Percentiles rank a stretch among this genome's conserved stretches.
These are phyloP conservation scores for Favolaschia claudopus DNA, from an alignment of 768 basidiomycete genomes.

Conservation along the genomic window DNA sequence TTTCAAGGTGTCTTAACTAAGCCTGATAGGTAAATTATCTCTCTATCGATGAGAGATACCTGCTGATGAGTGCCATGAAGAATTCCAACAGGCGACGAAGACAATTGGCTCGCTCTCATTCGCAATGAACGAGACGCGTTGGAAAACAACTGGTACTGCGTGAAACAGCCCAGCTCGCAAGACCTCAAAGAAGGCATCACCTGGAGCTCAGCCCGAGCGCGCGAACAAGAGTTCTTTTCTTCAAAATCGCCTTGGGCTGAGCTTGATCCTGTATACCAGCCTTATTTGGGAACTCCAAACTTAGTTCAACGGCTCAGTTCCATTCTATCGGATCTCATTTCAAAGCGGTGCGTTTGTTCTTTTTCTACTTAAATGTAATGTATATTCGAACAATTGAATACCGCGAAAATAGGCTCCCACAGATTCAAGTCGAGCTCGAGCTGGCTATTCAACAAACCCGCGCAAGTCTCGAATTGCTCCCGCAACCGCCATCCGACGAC, in stretches of 20 bases:
- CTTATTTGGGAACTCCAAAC: constrained; percentile 61
- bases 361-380: no score
- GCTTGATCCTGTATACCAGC: constrained; percentile 55
- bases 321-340: constrained; percentile 68
- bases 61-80: no score
- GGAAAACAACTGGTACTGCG: constrained; percentile 64
- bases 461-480: constrained; percentile 39
- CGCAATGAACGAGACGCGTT: constrained; percentile 58
- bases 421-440: constrained; percentile 65
- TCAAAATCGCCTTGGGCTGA: constrained; percentile 59
- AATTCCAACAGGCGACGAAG: constrained; percentile 61
- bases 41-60: no score
- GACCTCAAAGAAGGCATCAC: constrained; percentile 59
- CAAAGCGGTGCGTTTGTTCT: constrained; percentile 53
- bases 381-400: neutral
- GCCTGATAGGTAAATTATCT: no score
- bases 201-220: constrained; percentile 64
- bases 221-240: constrained; percentile 65
- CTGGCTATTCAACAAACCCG: constrained; percentile 48
- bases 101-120: constrained; percentile 62
- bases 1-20: constrained; percentile 62
- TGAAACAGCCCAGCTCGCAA: constrained; percentile 58
- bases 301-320: constrained; percentile 64
- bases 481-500: constrained; percentile 60
- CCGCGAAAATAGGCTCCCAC: constrained; percentile 57